Evolutionary conservation across 1,139 yeast species (phyloP).

Genomic region (Hyphopichia buzzinii): DNA sequence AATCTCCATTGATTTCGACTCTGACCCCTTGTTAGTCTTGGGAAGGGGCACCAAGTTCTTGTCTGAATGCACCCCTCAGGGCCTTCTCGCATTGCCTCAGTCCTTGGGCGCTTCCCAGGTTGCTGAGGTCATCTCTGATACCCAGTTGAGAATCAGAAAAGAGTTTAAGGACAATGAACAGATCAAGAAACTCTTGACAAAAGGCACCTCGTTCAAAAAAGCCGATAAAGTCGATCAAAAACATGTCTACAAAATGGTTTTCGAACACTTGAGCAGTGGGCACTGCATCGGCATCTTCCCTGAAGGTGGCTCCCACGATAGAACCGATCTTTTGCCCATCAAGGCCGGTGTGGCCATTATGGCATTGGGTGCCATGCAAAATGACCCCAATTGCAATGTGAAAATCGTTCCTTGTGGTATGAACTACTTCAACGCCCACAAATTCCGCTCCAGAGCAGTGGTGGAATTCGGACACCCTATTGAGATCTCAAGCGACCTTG

Average conservation of each 20-base stretch:
- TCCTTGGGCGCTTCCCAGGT: conserved; percentile 79
- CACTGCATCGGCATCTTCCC: conserved; percentile 95
- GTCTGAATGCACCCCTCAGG: conserved; percentile 61
- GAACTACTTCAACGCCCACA: conserved; percentile 96
- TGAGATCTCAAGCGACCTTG: conserved; percentile 61
- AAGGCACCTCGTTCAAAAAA: conserved; percentile 63
- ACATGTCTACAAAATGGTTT: conserved; percentile 76
- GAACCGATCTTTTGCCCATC: conserved; percentile 84
- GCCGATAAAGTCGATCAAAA: conserved; percentile 88
- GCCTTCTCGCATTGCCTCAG: conserved; percentile 75
- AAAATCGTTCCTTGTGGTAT: conserved; percentile 94
- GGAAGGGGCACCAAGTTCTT: conserved; percentile 74
- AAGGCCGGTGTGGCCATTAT: conserved; percentile 98
- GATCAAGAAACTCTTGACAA: conserved; percentile 38
- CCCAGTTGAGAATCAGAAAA: conserved; percentile 65
- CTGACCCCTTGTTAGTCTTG: conserved; percentile 44
- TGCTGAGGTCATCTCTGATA: conserved; percentile 67
- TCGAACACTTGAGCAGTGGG: conserved; percentile 74
- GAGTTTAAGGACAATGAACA: conserved; percentile 61
- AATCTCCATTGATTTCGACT: conserved; percentile 49
- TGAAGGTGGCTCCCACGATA: conserved; percentile 96
- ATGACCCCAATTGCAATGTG: conserved; percentile 67
- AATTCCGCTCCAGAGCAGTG: conserved; percentile 91
- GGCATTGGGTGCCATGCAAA: conserved; percentile 91
- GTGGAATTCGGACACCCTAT: conserved; percentile 92